These are phyloP conservation scores for Apiospora sp. DNA, from an alignment of 2,329 filamentous ascomycete genomes.

Conservation along the genomic window DNA sequence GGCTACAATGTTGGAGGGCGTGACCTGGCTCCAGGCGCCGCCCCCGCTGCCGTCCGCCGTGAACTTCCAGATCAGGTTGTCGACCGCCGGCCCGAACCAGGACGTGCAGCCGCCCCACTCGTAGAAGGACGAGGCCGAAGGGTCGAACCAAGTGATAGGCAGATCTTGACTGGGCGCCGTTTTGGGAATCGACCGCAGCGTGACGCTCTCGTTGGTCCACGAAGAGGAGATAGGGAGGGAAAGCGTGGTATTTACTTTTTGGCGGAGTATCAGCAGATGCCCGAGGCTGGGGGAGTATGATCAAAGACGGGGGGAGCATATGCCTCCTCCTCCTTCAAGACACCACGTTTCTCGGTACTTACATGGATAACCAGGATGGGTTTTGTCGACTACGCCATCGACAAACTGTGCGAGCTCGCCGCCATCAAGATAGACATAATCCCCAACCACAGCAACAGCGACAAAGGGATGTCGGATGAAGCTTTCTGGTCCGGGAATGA, in stretches of 20 bases:
- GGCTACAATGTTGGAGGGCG: not conserved
- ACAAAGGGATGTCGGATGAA: not conserved
- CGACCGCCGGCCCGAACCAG: not conserved
- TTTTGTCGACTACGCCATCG: not conserved
- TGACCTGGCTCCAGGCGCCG: not conserved
- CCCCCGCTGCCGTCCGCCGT: not conserved
- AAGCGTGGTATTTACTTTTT: slow-evolving; percentile 26
- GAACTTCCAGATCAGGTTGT: slow-evolving; percentile 26
- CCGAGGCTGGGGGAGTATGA: not conserved
- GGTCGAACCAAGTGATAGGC: slow-evolving; percentile 21
- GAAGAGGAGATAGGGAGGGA: slow-evolving; percentile 23
- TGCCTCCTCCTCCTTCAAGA: not conserved
- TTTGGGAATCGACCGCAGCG: slow-evolving; percentile 18
- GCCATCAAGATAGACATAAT: slow-evolving; percentile 25
- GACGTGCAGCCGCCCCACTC: slow-evolving; percentile 23
- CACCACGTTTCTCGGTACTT: not conserved
- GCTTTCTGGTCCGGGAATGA: no score
- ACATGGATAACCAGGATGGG: not conserved
- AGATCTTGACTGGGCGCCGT: slow-evolving; percentile 13
- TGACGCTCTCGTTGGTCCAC: slow-evolving; percentile 25
- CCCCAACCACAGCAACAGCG: slow-evolving; percentile 19
- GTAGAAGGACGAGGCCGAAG: slow-evolving; percentile 4
- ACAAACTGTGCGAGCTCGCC: slow-evolving; percentile 23
- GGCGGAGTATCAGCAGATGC: not conserved
- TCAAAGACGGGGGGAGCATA: not conserved